phyloP scores from a whole-genome alignment of 768 basidiomycete genomes.

The Russula griseocarnosa region DNA sequence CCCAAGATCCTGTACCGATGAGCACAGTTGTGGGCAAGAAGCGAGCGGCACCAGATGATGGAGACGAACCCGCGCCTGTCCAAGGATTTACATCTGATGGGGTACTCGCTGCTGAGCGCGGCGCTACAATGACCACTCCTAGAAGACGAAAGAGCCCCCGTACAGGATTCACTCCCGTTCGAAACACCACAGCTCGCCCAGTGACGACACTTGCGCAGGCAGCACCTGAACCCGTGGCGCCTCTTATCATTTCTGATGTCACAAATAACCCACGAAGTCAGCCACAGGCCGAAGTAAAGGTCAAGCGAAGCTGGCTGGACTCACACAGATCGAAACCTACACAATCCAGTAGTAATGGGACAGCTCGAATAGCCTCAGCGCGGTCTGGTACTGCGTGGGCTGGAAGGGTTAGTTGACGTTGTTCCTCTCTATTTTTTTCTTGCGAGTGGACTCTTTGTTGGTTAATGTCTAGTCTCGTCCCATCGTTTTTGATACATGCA shows the following conservation, averaged over 20 bases:
- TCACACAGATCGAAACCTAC: slow-evolving; percentile 15
- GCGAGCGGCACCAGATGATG: slow-evolving; percentile 73
- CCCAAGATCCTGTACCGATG: slow-evolving; percentile 33
- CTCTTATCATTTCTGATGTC: slow-evolving; percentile 49
- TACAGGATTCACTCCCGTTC: slow-evolving; percentile 69
- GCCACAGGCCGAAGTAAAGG: slow-evolving; percentile 12
- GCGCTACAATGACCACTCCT: slow-evolving; percentile 46
- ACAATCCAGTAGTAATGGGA: background rate
- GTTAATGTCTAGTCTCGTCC: background rate
- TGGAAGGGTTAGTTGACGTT: slow-evolving; percentile 15
- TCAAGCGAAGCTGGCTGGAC: slow-evolving; percentile 25
- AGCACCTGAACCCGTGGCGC: slow-evolving; percentile 45
- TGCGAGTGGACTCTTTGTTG: background rate
- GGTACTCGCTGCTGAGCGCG: slow-evolving; percentile 36
- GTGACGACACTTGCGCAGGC: slow-evolving; percentile 35
- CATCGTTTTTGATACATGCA: background rate
- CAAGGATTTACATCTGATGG: slow-evolving; percentile 63
- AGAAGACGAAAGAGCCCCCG: slow-evolving; percentile 59
- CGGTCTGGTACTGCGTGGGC: slow-evolving; percentile 11
- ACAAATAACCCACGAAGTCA: slow-evolving; percentile 54
- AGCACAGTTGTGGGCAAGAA: slow-evolving; percentile 55
- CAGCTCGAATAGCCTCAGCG: slow-evolving; percentile 16
- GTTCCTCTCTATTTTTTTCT: background rate
- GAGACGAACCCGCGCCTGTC: slow-evolving; percentile 56
- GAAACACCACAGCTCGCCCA: slow-evolving; percentile 46